Base-by-base conservation (phyloP, 2,329 filamentous ascomycete genomes). In the Chalaropsis ovoidea region DNA sequence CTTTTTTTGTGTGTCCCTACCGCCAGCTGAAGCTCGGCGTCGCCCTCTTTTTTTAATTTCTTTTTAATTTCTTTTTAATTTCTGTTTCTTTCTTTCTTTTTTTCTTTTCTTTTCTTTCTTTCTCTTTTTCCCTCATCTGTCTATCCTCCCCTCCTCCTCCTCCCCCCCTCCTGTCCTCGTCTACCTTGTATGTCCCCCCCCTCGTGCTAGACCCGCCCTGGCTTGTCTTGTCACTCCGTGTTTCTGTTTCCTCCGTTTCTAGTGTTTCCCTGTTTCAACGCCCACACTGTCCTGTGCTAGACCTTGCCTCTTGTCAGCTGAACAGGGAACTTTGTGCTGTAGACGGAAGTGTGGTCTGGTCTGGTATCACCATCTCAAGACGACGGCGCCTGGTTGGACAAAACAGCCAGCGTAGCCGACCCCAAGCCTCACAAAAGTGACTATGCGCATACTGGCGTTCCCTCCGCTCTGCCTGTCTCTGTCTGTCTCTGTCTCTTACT, bases 201-300 rank as follows among this genome's bases (percentile, higher is more conserved):
- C 13, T 15, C 19, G 45, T 19, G 45, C 45, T 54, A 27, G 49
- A 3, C 13, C 17, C 13, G 22, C 17, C 13, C 27, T 35, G 6
- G 52, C 27, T 19, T n/a, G 52, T 35, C 27, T 19, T n/a, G 52
- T 35, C 24, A 56, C 13, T 8, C 17, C 24, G 27, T 56, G 42
- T 56, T 56, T 31, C 27, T 35, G 52, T 56, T 27, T 56, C 24
- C 24, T 56, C 52, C 4, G 15, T 27, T 56, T 56, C 52, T 31
- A 31, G 52, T 56, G 52, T 27, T 56, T 56, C 52, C 24, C 15
- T 56, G 52, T 56, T 56, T 56, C 52, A 56, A 35, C 27, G 24
- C 24, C 27, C 17, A 43, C 11, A 13, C 13, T 43, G 13, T 13
- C 7, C 52, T 31, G 17, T 17, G 27, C 52, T 35, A 15, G 11